A percentile compares a stretch with the other conserved stretches of the same genome.
These are phyloP conservation scores for Paecilomyces sp. DNA, from an alignment of 2,329 filamentous ascomycete genomes.

Conservation along the genomic window DNA sequence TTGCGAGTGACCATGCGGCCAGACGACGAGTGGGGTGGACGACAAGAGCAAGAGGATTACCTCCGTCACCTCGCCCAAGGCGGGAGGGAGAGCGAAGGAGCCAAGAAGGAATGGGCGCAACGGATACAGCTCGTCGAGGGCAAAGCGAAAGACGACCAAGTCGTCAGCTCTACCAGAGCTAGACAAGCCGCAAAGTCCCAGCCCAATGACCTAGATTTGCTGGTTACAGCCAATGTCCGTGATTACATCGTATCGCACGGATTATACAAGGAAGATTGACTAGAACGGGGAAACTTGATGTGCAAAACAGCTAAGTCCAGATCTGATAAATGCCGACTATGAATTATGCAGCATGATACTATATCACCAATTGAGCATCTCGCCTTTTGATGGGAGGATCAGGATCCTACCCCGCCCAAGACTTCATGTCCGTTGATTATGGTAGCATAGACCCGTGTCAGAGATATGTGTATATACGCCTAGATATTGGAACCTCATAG, in stretches of 20 bases:
- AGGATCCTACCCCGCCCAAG: not conserved
- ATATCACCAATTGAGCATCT: not conserved
- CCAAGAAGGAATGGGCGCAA: constrained; percentile 35
- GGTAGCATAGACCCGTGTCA: not conserved
- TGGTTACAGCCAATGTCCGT: constrained; percentile 27
- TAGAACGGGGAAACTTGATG: not conserved
- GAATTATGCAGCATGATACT: not conserved
- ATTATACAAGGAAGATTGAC: constrained; percentile 18
- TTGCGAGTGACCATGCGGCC: constrained; percentile 38
- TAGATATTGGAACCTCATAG: not conserved
- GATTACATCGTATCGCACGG: constrained; percentile 24
- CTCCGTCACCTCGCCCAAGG: constrained; percentile 30
- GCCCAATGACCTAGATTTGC: constrained; percentile 22
- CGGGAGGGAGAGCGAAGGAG: constrained; percentile 28
- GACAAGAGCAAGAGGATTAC: constrained; percentile 33
- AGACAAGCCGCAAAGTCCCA: constrained; percentile 27
- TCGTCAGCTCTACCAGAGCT: constrained; percentile 38
- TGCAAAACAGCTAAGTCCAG: not conserved
- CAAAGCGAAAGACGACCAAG: constrained; percentile 22
- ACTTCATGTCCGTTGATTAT: not conserved
- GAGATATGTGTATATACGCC: not conserved
- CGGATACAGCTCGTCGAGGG: constrained; percentile 36
- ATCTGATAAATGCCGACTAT: not conserved
- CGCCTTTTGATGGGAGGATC: not conserved
- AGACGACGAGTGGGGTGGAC: constrained; percentile 32